Conservation (phyloP, 352 stramenopile species). For the Elongisporangium anandrum region DNA sequence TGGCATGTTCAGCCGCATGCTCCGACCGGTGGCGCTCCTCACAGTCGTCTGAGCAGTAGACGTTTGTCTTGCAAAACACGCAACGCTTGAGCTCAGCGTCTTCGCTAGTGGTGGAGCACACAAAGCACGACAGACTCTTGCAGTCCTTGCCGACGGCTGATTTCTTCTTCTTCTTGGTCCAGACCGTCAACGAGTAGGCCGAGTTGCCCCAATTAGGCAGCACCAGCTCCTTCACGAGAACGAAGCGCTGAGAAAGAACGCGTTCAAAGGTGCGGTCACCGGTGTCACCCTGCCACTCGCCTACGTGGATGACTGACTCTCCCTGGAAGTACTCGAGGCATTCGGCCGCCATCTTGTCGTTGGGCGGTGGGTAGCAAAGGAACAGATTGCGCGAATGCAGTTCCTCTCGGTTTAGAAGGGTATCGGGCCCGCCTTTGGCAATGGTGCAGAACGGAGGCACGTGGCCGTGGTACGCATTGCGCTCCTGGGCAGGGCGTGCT, state of each 20-base stretch:
- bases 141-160: neutral
- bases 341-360: constrained; percentile 55
- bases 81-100: constrained; percentile 54
- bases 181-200: constrained; percentile 69
- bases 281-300: constrained; percentile 80
- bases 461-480: constrained; percentile 59
- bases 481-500: constrained; percentile 15
- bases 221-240: constrained; percentile 39
- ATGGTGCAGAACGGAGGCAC: constrained; percentile 64
- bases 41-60: constrained; percentile 69
- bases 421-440: constrained; percentile 47
- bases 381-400: constrained; percentile 46
- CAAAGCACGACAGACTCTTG: constrained; percentile 31
- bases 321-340: constrained; percentile 63
- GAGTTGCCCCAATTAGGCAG: constrained; percentile 83
- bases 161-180: constrained; percentile 32
- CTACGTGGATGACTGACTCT: constrained; percentile 58
- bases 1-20: constrained; percentile 64
- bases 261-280: constrained; percentile 64
- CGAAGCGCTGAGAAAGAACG: constrained; percentile 48
- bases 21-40: constrained; percentile 23
- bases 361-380: constrained; percentile 66
- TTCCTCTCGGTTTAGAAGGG: constrained; percentile 29
- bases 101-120: constrained; percentile 34
- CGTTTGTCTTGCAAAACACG: constrained; percentile 71